Evolutionary conservation across 805 yeast genomes (phyloP).

Genomic region (Teunomyces lycoperdinae): DNA sequence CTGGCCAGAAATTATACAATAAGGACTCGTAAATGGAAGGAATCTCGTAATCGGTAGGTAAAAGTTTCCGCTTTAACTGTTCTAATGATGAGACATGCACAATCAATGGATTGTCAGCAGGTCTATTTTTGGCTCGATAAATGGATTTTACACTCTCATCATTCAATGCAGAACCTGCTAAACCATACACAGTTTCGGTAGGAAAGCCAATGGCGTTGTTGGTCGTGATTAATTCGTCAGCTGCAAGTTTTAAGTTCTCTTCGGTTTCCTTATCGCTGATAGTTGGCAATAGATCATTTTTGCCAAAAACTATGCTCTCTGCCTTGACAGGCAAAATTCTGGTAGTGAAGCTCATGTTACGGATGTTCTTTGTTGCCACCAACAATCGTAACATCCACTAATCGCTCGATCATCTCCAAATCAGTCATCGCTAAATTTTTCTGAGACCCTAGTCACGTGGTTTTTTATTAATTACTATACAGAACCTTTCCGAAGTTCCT

Average conservation of each 20-base stretch:
- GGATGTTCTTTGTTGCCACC: neutral
- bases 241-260: constrained; percentile 54
- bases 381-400: neutral
- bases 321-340: constrained; percentile 55
- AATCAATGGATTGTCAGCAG: constrained; percentile 92
- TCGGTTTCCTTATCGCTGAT: constrained; percentile 55
- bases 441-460: neutral
- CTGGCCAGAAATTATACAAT: constrained; percentile 85
- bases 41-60: constrained; percentile 47
- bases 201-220: constrained; percentile 84
- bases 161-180: constrained; percentile 81
- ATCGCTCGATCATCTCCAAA: neutral
- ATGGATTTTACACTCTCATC: constrained; percentile 74
- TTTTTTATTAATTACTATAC: too few species aligned
- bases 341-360: constrained; percentile 19
- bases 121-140: constrained; percentile 87
- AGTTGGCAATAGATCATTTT: constrained; percentile 38
- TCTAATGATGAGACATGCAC: constrained; percentile 79
- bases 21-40: constrained; percentile 69
- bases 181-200: constrained; percentile 95
- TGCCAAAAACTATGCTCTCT: constrained; percentile 46
- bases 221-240: constrained; percentile 47
- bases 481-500: too few species aligned
- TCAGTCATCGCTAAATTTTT: constrained; percentile 3
- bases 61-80: constrained; percentile 63